Evolutionary conservation across 2,329 filamentous ascomycete species (phyloP).

Genomic region (Diaporthe capsici): DNA sequence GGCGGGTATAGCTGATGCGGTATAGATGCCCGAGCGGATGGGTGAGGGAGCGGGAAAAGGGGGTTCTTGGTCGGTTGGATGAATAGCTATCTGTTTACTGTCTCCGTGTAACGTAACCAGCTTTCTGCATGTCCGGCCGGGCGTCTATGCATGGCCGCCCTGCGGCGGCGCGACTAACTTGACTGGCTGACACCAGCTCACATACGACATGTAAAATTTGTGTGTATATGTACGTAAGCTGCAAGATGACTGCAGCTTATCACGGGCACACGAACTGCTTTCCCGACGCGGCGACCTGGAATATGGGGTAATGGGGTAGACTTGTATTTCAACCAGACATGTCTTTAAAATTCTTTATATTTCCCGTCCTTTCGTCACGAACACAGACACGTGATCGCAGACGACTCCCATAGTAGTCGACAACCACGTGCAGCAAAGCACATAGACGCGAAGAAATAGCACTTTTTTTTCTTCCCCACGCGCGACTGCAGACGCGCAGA

Average conservation of each 20-base stretch:
- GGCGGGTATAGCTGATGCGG: constrained; percentile 22
- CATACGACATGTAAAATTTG: background rate
- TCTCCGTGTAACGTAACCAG: background rate
- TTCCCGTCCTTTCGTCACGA: background rate
- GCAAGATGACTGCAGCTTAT: constrained; percentile 28
- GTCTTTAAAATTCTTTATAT: background rate
- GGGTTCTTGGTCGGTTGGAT: background rate
- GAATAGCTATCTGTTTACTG: background rate
- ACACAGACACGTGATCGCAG: background rate
- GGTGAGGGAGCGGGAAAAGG: background rate
- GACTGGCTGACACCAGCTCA: background rate
- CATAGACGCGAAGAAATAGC: background rate
- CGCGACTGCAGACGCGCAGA: constrained; percentile 8
- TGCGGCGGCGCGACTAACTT: background rate
- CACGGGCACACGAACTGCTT: constrained; percentile 13
- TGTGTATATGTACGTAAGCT: constrained; percentile 1
- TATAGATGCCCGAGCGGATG: constrained; percentile 36
- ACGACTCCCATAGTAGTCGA: background rate
- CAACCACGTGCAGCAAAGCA: background rate
- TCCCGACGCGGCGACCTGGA: background rate
- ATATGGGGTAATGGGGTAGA: background rate
- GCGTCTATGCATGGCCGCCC: constrained; percentile 10
- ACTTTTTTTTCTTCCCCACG: background rate
- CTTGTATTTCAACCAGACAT: no score
- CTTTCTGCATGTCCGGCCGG: constrained; percentile 3